A percentile compares a stretch with the other conserved stretches of the same genome.
Evolutionary conservation across 2,329 filamentous ascomycete genomes (phyloP).

Genomic region (Thielaviopsis euricoi): DNA sequence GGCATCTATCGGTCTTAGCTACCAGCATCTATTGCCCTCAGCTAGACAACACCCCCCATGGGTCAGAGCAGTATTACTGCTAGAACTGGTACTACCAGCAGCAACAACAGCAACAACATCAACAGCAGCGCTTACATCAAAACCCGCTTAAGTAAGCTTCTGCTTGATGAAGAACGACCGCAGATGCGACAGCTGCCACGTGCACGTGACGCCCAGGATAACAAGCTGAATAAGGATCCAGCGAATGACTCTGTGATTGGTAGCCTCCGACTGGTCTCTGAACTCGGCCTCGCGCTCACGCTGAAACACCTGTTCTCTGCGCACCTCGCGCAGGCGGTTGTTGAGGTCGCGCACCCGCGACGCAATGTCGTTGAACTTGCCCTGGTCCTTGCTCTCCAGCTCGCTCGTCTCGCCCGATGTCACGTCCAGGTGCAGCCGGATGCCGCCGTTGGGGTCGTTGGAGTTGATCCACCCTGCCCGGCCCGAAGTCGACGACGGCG

Average conservation of each 20-base stretch:
- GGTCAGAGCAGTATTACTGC: too few relatives aligned
- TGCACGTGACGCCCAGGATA: conserved; percentile 73
- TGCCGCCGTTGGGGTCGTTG: conserved; percentile 50
- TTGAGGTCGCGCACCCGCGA: conserved; percentile 82
- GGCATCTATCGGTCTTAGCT: too few relatives aligned
- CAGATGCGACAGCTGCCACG: conserved; percentile 92
- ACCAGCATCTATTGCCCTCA: too few relatives aligned
- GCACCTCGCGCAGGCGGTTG: conserved; percentile 68
- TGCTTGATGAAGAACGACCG: conserved; percentile 99
- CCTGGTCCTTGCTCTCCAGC: conserved; percentile 87
- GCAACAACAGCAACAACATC: too few relatives aligned
- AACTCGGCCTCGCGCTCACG: conserved; percentile 95
- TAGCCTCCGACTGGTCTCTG: conserved; percentile 88
- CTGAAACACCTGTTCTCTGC: conserved; percentile 92
- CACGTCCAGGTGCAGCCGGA: conserved; percentile 75
- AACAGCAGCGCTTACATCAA: too few relatives aligned
- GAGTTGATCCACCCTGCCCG: conserved; percentile 55
- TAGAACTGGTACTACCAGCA: too few relatives aligned
- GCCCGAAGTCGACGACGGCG: conserved; percentile 57
- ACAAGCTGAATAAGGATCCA: conserved; percentile 87
- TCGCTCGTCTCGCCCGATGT: conserved; percentile 87
- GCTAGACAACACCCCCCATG: too few relatives aligned
- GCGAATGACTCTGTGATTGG: conserved; percentile 78
- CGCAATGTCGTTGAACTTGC: conserved; percentile 79
- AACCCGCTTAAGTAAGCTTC: conserved; percentile 66